Evolutionary conservation across 768 basidiomycete species (phyloP), one percentile per base, ranked within the genome.

Genomic region (Tylopilus cervinicoccineus): DNA sequence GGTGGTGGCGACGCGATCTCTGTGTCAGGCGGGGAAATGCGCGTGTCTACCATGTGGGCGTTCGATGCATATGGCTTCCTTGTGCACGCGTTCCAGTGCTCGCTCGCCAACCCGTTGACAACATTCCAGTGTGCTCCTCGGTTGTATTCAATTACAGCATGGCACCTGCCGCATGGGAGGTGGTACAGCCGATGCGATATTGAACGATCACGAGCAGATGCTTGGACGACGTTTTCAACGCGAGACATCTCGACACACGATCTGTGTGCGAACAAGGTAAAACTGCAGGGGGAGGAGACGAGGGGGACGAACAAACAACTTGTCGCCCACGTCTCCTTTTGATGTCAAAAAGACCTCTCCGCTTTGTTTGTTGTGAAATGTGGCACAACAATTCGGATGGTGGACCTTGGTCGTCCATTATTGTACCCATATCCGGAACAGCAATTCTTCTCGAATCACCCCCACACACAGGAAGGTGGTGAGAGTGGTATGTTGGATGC

Each of bases 301-400:
- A n/a, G 38, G 27, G 42, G 40, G 48, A 50, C 43, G 50, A 36
- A 40, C 37, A 12, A 38, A 38, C 43, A 26, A 22, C 33, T 47
- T 40, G 41, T 48, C 34, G 34, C n/a, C 38, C 36, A 39, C 47
- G 20, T 46, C 41, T 51, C 50, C 52, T 63, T 64, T 61, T 64
- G 55, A 63, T 43, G 40, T 57, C 50, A 4, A 52, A n/a, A 39
- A 47, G 22, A 40, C 46, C 38, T 44, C 55, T 50, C 54, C 51
- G 50, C 54, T 50, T 64, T 64, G 63, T 65, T 64, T 66, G 59
- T 63, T 63, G 64, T 61, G 63, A 61, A 63, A 53, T 56, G 59
- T 63, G 49, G 40, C 39, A 53, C 45, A 43, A 48, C 47, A 56
- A 23, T 47, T 39, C 36, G 39, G 36, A 37, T 48, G 50, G 52